A percentile compares a stretch with the other conserved stretches of the same genome.
phyloP scores from a whole-genome alignment of 805 yeast genomes.

The Kazachstania martiniae region DNA sequence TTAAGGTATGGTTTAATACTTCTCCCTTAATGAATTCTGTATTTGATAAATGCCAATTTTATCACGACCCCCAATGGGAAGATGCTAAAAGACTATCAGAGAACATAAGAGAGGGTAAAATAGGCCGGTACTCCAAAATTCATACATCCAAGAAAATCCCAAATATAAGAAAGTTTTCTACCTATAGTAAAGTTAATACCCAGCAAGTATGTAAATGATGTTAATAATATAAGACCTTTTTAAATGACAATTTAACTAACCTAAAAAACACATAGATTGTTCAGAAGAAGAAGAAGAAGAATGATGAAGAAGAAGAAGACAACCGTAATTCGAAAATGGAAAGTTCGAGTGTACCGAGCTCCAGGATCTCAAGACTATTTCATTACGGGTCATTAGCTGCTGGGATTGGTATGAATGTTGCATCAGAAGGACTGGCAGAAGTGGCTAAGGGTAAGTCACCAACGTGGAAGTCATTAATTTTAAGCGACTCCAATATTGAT shows the following conservation, averaged over 20 bases:
- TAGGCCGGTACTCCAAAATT: neutral
- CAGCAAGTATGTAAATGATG: constrained; percentile 1
- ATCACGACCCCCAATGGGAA: constrained; percentile 26
- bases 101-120: constrained; percentile 4
- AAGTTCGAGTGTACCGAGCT: constrained; percentile 66
- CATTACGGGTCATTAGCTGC: constrained; percentile 93
- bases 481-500: constrained; percentile 78
- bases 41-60: constrained; percentile 17
- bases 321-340: constrained; percentile 2
- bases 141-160: no score
- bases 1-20: constrained; percentile 16
- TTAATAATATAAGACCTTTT: no score
- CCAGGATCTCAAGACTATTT: constrained; percentile 78
- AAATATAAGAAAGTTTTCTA: no score
- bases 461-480: constrained; percentile 45
- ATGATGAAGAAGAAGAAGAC: neutral
- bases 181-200: neutral
- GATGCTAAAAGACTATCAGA: constrained; percentile 18
- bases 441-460: constrained; percentile 45
- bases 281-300: no score
- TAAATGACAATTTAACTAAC: no score
- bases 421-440: constrained; percentile 65
- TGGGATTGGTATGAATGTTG: constrained; percentile 75
- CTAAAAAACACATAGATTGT: no score
- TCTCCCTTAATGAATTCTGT: constrained; percentile 20